phyloP scores from a whole-genome alignment of 164 flowering plant genomes.

The Pachysandra terminalis region DNA sequence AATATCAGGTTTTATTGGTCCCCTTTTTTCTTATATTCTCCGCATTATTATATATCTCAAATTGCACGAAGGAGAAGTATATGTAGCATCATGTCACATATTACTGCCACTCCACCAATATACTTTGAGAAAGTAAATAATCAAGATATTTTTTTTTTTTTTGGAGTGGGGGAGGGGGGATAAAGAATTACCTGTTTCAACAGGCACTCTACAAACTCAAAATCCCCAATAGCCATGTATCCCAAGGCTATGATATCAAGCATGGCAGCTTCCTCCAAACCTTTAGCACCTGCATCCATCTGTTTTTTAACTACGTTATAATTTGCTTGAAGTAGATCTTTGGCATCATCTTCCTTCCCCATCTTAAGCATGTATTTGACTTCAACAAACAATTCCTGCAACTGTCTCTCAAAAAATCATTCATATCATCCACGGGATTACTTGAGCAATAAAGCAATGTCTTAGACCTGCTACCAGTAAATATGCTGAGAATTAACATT shows the following conservation, averaged over 20 bases:
- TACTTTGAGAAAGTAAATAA: too few relatives aligned
- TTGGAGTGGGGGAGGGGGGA: neutral
- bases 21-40: too few relatives aligned
- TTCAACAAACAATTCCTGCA: conserved; percentile 67
- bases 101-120: too few relatives aligned
- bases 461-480: conserved; percentile 39
- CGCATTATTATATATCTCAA: too few relatives aligned
- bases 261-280: conserved; percentile 80
- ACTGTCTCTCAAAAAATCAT: conserved; percentile 53
- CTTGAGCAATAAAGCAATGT: conserved; percentile 29
- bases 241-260: conserved; percentile 81
- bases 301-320: conserved; percentile 70
- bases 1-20: too few relatives aligned
- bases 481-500: conserved; percentile 13
- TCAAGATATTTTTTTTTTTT: too few relatives aligned
- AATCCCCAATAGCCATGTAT: conserved; percentile 61
- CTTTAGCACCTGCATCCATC: conserved; percentile 53
- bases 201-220: conserved; percentile 37
- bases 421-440: conserved; percentile 24
- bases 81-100: too few relatives aligned
- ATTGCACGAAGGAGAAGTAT: too few relatives aligned
- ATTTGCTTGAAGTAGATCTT: conserved; percentile 73
- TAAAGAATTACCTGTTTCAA: conserved; percentile 50
- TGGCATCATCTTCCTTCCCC: conserved; percentile 62
- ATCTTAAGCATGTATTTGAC: conserved; percentile 56